Percentiles rank a stretch among this genome's conserved stretches.
phyloP scores from a whole-genome alignment of 768 basidiomycete species.

The Tylopilus sp. region DNA sequence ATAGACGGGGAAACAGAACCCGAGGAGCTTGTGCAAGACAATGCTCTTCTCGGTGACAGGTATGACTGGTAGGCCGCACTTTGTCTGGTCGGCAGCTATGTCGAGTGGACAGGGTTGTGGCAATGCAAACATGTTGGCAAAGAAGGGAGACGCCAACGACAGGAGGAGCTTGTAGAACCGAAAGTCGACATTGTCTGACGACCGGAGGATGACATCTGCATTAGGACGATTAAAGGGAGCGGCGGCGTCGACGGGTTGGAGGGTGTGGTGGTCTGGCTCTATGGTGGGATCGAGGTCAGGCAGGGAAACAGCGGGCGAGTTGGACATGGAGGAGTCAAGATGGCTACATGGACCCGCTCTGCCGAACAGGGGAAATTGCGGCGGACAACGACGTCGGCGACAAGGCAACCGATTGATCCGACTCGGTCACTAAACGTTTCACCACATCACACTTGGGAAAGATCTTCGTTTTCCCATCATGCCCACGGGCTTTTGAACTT shows the following conservation, averaged over 20 bases:
- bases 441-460: too few relatives aligned
- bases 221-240: slow-evolving; percentile 46
- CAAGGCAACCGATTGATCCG: slow-evolving; percentile 9
- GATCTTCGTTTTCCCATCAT: too few relatives aligned
- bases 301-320: slow-evolving; percentile 3
- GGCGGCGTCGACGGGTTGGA: slow-evolving; percentile 26
- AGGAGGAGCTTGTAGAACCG: slow-evolving; percentile 53
- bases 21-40: slow-evolving; percentile 41
- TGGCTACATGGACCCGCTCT: slow-evolving; percentile 11
- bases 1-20: slow-evolving; percentile 48
- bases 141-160: slow-evolving; percentile 55
- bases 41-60: slow-evolving; percentile 45
- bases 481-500: too few relatives aligned
- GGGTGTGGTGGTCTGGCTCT: slow-evolving; percentile 3
- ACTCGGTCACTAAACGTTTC: too few relatives aligned
- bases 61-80: slow-evolving; percentile 40
- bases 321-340: slow-evolving; percentile 13
- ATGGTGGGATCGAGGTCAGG: slow-evolving; percentile 3
- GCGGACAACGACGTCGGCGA: background rate
- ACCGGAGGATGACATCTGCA: slow-evolving; percentile 53
- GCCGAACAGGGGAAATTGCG: slow-evolving; percentile 2
- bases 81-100: slow-evolving; percentile 26
- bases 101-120: slow-evolving; percentile 39
- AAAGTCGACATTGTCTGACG: slow-evolving; percentile 51
- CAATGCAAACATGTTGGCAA: slow-evolving; percentile 51